These are phyloP conservation scores for Colletotrichum godetiae DNA, from an alignment of 2,329 filamentous ascomycete species.

Conservation along the genomic window DNA sequence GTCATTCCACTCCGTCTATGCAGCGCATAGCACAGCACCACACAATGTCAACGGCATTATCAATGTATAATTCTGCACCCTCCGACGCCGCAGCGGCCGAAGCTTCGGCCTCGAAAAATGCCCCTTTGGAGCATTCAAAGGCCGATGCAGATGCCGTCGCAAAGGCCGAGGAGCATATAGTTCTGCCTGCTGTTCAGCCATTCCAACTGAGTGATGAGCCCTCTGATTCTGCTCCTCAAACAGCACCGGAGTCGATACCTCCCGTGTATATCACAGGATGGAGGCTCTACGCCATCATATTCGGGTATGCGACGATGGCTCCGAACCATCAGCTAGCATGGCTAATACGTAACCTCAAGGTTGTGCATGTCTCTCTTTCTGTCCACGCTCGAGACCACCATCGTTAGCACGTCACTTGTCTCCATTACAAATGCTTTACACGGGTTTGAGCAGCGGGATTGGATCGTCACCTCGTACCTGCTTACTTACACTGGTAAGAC, in stretches of 20 bases:
- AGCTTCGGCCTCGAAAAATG: background rate
- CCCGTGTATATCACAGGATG: conserved; percentile 11
- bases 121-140: background rate
- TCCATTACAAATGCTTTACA: conserved; percentile 53
- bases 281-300: conserved; percentile 14
- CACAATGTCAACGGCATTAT: background rate
- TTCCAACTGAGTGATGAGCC: background rate
- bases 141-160: conserved; percentile 7
- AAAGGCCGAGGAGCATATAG: conserved; percentile 3
- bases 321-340: too few species aligned
- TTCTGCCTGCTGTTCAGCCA: background rate
- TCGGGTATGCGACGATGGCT: background rate
- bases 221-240: background rate
- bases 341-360: background rate
- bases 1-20: background rate
- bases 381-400: conserved; percentile 59
- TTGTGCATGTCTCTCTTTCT: conserved; percentile 48
- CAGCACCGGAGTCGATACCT: background rate
- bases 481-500: conserved; percentile 57
- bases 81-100: background rate
- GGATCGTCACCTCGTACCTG: conserved; percentile 61
- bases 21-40: background rate
- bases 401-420: conserved; percentile 60
- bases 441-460: conserved; percentile 49
- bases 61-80: background rate